Evolutionary conservation across 306 rosid genomes (phyloP), one percentile per base, ranked within the genome.

Genomic region (Mimosa pudica): DNA sequence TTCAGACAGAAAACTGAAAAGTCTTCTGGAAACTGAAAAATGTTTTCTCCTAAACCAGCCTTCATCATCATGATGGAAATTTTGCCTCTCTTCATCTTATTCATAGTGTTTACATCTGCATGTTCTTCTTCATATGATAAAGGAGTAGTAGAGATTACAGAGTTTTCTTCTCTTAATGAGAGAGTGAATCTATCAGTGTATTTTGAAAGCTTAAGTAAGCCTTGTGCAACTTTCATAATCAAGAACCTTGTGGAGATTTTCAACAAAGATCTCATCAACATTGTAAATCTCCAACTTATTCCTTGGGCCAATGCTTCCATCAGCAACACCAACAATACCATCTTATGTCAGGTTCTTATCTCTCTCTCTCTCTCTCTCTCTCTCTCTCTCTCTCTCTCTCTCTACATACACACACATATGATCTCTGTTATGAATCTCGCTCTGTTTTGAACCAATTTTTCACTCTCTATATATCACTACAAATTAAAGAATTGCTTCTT

Each of bases 151-250:
- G 62, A 76, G 44, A 12, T 54, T 68, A 8, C 71, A 48, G 75
- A 51, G 20, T 10, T 63, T 47, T 71, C 36, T 47, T 80, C 44
- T 55, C 60, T 75, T 20, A 36, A 24, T 57, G 68, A 80, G 82
- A 88, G 85, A 79, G 86, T 90, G 60, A 82, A 88, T 74, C 80
- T 88, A 2, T 78, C 92, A 14, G 81, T 90, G 17, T 88, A 90
- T 62, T 88, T 78, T 20, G 89, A 84, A 42, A 75, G 91, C 71
- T 65, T 88, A 6, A 76, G 73, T 72, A 67, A 46, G 45, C n/a
- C 67, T 48, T 87, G 81, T 49, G 82, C 92, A 17, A 74, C 81
- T 60, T 87, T 89, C 88, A 85, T 89, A 0, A 71, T 82, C 7
- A 74, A 77, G 65, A 74, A 87, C 73, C 91, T 90, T 14, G 77